Evolutionary conservation across 2,329 filamentous ascomycete species (phyloP), one percentile per base, ranked within the genome.

Genomic region (Macroventuria anomochaeta): DNA sequence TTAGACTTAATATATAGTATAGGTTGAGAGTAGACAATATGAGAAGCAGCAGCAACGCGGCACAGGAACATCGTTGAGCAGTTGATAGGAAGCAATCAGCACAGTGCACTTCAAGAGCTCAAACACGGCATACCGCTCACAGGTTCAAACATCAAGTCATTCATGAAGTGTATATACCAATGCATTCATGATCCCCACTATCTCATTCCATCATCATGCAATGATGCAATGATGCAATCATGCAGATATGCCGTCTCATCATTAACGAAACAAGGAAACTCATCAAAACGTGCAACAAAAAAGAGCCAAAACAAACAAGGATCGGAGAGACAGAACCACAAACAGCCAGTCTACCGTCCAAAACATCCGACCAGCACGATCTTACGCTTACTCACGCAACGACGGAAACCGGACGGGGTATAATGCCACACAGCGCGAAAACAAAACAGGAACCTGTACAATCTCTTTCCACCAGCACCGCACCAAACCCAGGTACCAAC

Each of bases 341-440:
- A 32, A 21, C 13, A 20, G 31, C 32, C 42, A 47, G 42, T 53
- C 42, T 37, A 25, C 23, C 31, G 21, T 36, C 36, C 17, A 46
- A 37, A 32, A 43, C 43, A 48, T 54, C 51, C 51, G 51, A 54
- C 51, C 51, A 54, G 51, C 51, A 54, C 51, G 44, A 54, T 54
- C 53, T 55, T 46, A 55, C 53, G 53, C 53, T 55, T 31, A 42
- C 40, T 50, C 41, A 51, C 53, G 53, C 46, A 55, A 55, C 46
- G 41, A 55, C 46, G 46, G 29, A 46, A 49, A 51, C 53, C 46
- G 46, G 53, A 51, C 53, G 53, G 53, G 53, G 53, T 55, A 55
- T 55, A 55, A 50, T 50, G 53, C 52, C 53, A 55, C 46, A 49
- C 41, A 51, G 21, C 38, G 40, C 46, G 34, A 54, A 55, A 50